These are phyloP conservation scores for Achaetomium macrosporum DNA, from an alignment of 2,329 filamentous ascomycete species.

Conservation along the genomic window DNA sequence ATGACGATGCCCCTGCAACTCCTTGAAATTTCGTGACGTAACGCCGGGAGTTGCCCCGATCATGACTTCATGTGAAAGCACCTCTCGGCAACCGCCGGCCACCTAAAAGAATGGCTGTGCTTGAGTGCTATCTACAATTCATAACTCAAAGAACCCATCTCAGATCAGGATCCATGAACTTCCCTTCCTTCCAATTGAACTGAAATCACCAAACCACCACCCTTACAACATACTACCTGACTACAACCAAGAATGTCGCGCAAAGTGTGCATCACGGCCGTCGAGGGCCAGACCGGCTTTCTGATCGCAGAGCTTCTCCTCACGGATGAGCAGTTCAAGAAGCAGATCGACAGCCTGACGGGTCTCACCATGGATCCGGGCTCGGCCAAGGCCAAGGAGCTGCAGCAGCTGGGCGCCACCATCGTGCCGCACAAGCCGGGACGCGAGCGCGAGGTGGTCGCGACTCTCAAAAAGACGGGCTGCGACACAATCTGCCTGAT, in stretches of 20 bases:
- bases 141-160: neutral
- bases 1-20: too few species aligned
- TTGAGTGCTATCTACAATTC: too few species aligned
- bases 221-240: neutral
- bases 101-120: too few species aligned
- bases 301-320: slow-evolving; percentile 45
- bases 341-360: slow-evolving; percentile 36
- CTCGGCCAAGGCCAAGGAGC: slow-evolving; percentile 34
- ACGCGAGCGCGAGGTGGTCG: slow-evolving; percentile 33
- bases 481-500: slow-evolving; percentile 45
- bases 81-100: too few species aligned
- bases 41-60: too few species aligned
- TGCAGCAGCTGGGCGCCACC: slow-evolving; percentile 36
- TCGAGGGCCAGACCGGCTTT: slow-evolving; percentile 47
- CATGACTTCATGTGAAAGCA: too few species aligned
- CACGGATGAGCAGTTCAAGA: slow-evolving; percentile 37
- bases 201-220: neutral
- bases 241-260: slow-evolving; percentile 34
- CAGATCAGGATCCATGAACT: neutral
- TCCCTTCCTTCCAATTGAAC: neutral
- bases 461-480: slow-evolving; percentile 40
- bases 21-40: too few species aligned
- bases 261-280: slow-evolving; percentile 43
- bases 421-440: slow-evolving; percentile 39
- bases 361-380: slow-evolving; percentile 38